Base-by-base conservation (phyloP, 345 rosid species). In the Angophora floribunda region DNA sequence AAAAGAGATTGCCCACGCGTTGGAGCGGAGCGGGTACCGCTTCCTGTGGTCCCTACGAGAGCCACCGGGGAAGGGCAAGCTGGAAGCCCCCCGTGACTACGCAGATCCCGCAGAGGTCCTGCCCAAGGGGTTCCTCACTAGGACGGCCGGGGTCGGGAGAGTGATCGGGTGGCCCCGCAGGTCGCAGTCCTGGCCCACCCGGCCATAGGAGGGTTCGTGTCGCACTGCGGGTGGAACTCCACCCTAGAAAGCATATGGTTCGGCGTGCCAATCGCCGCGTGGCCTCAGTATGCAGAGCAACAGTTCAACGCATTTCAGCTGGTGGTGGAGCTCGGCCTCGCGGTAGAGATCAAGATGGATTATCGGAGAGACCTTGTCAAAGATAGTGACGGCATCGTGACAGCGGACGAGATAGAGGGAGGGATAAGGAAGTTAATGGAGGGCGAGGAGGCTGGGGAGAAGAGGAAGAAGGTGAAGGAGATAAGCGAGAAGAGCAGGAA, bases 211-310 rank as follows among this genome's bases (percentile, higher is more conserved):
- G 97, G 96, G 19, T 96, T 95, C 30, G 95, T 96, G 36, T 90
- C 95, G 13, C 95, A 95, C 52, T 93, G 97, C 13, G 96, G 96
- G 7, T 95, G 97, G 97, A 94, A 95, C 85, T 95, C 98, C 3
- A 90, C 45, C 0, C 55, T 95, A 13, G 97, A 96, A 89, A 91
- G 94, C 36, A 52, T 95, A 30, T 92, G 96, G 94, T 93, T 91
- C 7, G 96, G 94, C 3, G 94, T 93, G 32, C 98, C 96, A 1
- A 87, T 90, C 1, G 92, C 93, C 14, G 87, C 94, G 1, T 94
- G 97, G 96, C 97, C 98, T 17, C n/a, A 91, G 82, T 86, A 92
- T 65, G 92, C 91, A 0, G 97, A 96, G 87, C 98, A 96, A 53
- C 94, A 92, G 6, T 8, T 95, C 45, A 95, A 93, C 32, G 95